A percentile compares a stretch with the other conserved stretches of the same genome.
These are phyloP conservation scores for Pseudocercospora macadamiae DNA, from an alignment of 2,329 filamentous ascomycete species.

Conservation along the genomic window DNA sequence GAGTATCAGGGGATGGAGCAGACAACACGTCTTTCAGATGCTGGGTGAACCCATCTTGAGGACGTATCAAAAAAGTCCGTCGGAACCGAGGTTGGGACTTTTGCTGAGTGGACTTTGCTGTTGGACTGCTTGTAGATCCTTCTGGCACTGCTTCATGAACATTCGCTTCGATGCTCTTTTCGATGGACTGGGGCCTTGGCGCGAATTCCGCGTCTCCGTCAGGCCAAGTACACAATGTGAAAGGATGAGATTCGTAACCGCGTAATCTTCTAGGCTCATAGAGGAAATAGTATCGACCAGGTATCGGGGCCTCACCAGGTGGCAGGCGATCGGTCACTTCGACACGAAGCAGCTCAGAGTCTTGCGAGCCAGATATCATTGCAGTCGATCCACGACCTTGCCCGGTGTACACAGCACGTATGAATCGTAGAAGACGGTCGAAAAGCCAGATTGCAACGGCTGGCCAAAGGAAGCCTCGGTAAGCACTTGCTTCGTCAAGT, in stretches of 20 bases:
- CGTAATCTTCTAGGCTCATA: slow-evolving; percentile 50
- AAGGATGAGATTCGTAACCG: slow-evolving; percentile 57
- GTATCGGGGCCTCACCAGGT: background rate
- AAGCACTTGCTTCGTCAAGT: slow-evolving; percentile 57
- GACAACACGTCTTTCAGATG: slow-evolving; percentile 40
- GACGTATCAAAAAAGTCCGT: slow-evolving; percentile 54
- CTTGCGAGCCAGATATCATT: background rate
- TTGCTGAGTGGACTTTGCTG: no score
- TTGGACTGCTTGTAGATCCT: no score
- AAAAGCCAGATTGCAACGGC: slow-evolving; percentile 54
- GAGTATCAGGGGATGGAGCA: slow-evolving; percentile 24
- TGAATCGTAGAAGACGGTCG: slow-evolving; percentile 52
- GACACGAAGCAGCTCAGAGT: background rate
- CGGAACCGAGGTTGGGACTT: no score
- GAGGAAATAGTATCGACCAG: background rate
- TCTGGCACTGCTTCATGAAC: background rate
- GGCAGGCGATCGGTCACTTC: background rate
- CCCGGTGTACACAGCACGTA: no score
- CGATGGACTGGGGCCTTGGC: background rate
- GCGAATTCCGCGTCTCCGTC: background rate
- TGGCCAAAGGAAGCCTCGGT: slow-evolving; percentile 55
- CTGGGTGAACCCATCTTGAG: slow-evolving; percentile 55
- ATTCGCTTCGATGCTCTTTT: background rate
- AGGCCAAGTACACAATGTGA: slow-evolving; percentile 28
- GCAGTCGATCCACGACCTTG: background rate